phyloP scores from a whole-genome alignment of 345 rosid species.

The Psidium guajava region DNA sequence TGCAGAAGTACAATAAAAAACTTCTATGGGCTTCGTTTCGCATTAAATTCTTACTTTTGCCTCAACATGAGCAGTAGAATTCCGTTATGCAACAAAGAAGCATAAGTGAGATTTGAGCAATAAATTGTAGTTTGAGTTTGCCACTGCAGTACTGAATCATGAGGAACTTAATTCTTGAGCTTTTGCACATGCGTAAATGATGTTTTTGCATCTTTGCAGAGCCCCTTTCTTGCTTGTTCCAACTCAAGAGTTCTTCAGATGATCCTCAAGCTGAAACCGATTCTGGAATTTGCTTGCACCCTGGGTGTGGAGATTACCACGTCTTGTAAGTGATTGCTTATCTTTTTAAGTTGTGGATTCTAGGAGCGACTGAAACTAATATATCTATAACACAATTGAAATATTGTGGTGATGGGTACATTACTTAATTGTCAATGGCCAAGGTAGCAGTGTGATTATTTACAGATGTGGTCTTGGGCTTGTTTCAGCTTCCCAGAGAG shows the following conservation, averaged over 20 bases:
- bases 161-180: neutral
- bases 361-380: neutral
- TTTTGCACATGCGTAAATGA: neutral
- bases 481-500: constrained; percentile 73
- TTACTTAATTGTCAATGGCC: neutral
- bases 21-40: neutral
- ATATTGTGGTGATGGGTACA: neutral
- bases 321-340: constrained; percentile 54
- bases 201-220: constrained; percentile 27
- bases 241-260: constrained; percentile 66
- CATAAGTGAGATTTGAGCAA: neutral
- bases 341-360: neutral
- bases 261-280: constrained; percentile 41
- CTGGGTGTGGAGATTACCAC: constrained; percentile 88
- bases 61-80: neutral
- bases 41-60: neutral
- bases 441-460: neutral
- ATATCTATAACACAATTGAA: neutral
- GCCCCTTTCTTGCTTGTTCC: constrained; percentile 65
- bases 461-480: neutral
- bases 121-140: neutral
- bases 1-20: neutral
- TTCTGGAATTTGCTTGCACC: constrained; percentile 55
- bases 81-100: neutral
- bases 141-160: neutral